Conservation (phyloP, 108 stramenopile genomes). For the Bacterosira constricta region DNA sequence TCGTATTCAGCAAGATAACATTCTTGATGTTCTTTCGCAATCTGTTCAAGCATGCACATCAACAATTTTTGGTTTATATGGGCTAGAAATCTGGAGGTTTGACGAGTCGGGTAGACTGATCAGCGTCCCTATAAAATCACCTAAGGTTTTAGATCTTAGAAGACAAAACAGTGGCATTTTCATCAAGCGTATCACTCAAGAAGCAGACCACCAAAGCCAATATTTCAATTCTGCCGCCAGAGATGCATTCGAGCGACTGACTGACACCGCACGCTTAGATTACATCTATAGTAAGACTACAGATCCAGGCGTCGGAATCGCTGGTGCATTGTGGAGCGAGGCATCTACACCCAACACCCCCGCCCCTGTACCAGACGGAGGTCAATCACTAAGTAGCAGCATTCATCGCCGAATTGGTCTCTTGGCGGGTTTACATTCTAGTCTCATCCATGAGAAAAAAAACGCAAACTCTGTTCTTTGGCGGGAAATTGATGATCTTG, state of each 20-base stretch:
- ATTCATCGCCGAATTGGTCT: background rate
- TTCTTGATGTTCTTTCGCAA: slow-evolving; percentile 14
- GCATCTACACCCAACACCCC: background rate
- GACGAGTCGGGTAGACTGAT: background rate
- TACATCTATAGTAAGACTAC: background rate
- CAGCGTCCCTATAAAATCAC: background rate
- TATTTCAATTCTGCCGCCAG: background rate
- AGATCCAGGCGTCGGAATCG: slow-evolving; percentile 3
- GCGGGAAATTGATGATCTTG: slow-evolving; percentile 13
- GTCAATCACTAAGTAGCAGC: background rate
- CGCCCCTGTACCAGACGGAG: background rate
- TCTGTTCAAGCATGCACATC: background rate
- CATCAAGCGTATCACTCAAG: slow-evolving; percentile 16
- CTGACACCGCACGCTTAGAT: slow-evolving; percentile 3
- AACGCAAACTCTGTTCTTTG: background rate
- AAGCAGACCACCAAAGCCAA: slow-evolving; percentile 17
- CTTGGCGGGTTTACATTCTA: background rate
- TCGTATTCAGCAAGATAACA: too few species aligned
- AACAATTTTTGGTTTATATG: slow-evolving; percentile 13
- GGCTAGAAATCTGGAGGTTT: slow-evolving; percentile 14
- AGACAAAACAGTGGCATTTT: background rate
- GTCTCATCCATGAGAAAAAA: background rate
- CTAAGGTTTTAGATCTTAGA: background rate
- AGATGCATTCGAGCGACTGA: slow-evolving; percentile 16
- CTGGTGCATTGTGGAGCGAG: slow-evolving; percentile 20